These are phyloP conservation scores for Gentiana straminea DNA, from an alignment of 257 asterid species.

Conservation along the genomic window DNA sequence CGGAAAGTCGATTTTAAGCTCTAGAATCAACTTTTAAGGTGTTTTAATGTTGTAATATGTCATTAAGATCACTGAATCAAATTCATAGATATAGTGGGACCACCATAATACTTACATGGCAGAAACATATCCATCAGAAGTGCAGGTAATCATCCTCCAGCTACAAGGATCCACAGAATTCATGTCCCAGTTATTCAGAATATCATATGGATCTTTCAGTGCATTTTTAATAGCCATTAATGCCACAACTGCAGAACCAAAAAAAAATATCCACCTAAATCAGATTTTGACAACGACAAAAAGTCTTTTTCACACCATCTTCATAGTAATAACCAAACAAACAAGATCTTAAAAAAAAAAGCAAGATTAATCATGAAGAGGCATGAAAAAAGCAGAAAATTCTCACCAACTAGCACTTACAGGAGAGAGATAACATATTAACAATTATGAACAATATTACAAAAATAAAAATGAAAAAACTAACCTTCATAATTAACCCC, in stretches of 20 bases:
- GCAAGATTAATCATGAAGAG: neutral
- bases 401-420: neutral
- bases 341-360: neutral
- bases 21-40: no score
- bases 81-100: neutral
- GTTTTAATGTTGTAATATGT: no score
- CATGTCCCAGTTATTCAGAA: conserved; percentile 82
- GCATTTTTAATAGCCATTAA: conserved; percentile 64
- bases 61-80: neutral
- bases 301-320: no score
- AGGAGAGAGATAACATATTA: neutral
- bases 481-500: conserved; percentile 96
- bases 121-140: conserved; percentile 76
- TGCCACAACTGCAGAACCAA: conserved; percentile 65
- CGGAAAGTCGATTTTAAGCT: no score
- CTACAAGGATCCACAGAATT: conserved; percentile 98
- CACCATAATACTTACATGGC: conserved; percentile 50
- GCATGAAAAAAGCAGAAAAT: neutral
- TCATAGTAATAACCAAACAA: no score
- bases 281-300: neutral
- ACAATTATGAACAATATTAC: no score
- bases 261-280: conserved; percentile 2
- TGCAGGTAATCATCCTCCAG: conserved; percentile 93
- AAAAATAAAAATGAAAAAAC: conserved; percentile 12
- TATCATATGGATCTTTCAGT: conserved; percentile 74